These are phyloP conservation scores for Herpetomonas tarakana DNA, from an alignment of 208 protist genomes.

Conservation along the genomic window DNA sequence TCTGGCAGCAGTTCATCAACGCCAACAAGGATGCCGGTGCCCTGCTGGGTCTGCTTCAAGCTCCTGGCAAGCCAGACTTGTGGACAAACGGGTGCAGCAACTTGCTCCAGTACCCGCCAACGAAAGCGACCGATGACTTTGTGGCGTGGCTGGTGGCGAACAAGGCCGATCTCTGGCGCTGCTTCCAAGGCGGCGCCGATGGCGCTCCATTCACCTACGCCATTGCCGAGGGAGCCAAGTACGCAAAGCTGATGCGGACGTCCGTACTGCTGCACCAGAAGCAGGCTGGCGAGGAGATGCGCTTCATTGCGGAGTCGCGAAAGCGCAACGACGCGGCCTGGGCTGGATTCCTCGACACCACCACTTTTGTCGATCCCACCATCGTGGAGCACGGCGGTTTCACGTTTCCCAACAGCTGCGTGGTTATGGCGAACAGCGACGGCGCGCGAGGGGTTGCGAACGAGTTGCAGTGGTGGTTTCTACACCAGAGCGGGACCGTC, in stretches of 20 bases:
- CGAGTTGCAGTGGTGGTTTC: conserved; percentile 21
- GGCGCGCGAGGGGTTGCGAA: conserved; percentile 3
- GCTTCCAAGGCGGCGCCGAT: background rate
- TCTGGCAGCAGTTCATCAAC: background rate
- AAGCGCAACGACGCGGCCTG: conserved; percentile 11
- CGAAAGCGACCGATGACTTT: background rate
- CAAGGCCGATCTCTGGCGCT: conserved; percentile 5
- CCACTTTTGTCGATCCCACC: conserved; percentile 44
- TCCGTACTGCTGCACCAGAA: conserved; percentile 4
- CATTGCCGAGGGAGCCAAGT: conserved; percentile 7
- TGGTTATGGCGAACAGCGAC: conserved; percentile 4
- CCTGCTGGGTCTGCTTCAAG: conserved; percentile 6
- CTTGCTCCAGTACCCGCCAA: background rate
- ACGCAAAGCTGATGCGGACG: conserved; percentile 7
- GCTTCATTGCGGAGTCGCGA: background rate
- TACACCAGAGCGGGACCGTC: conserved; percentile 30
- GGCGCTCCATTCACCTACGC: conserved; percentile 3
- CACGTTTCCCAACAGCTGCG: conserved; percentile 22
- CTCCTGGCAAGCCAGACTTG: background rate
- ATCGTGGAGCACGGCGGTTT: conserved; percentile 18
- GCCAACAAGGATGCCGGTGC: background rate
- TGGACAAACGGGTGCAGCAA: background rate
- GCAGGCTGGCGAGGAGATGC: conserved; percentile 1
- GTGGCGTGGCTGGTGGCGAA: background rate
- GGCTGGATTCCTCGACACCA: conserved; percentile 23